A percentile compares a stretch with the other conserved stretches of the same genome.
phyloP scores from a whole-genome alignment of 2,329 filamentous ascomycete genomes.

The Fonsecaea nubica region DNA sequence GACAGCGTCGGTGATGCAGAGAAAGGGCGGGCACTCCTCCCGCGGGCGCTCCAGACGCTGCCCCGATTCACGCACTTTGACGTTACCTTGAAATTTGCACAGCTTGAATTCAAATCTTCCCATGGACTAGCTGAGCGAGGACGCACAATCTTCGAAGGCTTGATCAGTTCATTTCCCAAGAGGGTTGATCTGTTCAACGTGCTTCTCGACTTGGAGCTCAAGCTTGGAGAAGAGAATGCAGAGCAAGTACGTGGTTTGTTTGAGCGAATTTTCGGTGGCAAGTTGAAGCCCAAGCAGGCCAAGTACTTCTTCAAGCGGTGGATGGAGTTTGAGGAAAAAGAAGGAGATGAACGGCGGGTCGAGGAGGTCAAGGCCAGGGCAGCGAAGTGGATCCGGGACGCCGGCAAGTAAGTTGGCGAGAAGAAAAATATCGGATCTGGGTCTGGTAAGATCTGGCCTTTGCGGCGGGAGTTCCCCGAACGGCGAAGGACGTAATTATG shows the following conservation, averaged over 20 bases:
- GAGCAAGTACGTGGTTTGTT: slow-evolving; percentile 78
- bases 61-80: slow-evolving; percentile 71
- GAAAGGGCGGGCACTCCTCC: slow-evolving; percentile 77
- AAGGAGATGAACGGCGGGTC: slow-evolving; percentile 71
- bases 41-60: slow-evolving; percentile 84
- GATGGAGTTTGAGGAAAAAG: slow-evolving; percentile 79
- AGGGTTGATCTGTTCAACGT: slow-evolving; percentile 93
- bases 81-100: slow-evolving; percentile 85
- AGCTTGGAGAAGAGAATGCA: slow-evolving; percentile 67
- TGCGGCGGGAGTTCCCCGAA: neutral
- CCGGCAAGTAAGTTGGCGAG: slow-evolving; percentile 2
- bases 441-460: neutral
- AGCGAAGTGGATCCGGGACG: slow-evolving; percentile 44
- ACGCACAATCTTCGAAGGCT: slow-evolving; percentile 89
- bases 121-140: slow-evolving; percentile 88
- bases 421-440: neutral
- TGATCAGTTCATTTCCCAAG: slow-evolving; percentile 84
- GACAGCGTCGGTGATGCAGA: slow-evolving; percentile 72
- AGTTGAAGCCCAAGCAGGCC: slow-evolving; percentile 80
- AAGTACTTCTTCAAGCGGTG: slow-evolving; percentile 91
- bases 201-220: slow-evolving; percentile 82
- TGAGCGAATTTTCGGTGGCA: slow-evolving; percentile 70
- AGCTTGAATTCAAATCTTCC: slow-evolving; percentile 84
- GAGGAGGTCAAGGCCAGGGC: slow-evolving; percentile 75
- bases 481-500: neutral